Evolutionary conservation across 768 basidiomycete genomes (phyloP), one percentile per base, ranked within the genome.

Genomic region (Tricholoma terreum): DNA sequence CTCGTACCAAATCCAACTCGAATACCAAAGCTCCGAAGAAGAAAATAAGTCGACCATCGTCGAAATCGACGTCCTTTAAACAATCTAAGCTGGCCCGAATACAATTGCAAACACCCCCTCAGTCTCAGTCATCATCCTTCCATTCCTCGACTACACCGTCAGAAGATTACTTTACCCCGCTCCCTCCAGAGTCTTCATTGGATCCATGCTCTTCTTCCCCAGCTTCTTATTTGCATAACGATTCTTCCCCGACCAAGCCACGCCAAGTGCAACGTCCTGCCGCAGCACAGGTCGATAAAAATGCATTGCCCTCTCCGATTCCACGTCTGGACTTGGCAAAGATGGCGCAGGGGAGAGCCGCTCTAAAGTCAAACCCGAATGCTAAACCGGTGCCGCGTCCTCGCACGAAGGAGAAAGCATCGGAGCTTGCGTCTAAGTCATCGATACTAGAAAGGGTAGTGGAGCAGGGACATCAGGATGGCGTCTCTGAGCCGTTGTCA

Each of bases 81-180:
- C 42, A 12, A 40, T 30, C 36, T 46, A 57, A 34, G 38, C 34
- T 34, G 15, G 9, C 40, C 49, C 58, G 42, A 14, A 30, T 24
- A 17, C 77, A 79, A 57, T 65, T 79, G 4, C 66, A 74, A 52
- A 79, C 77, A 2, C 78, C 77, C 34, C 78, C 79, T 9, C 68
- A 63, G 45, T 79, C 78, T 27, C 63, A 70, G 2, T 63, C 67
- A 35, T 71, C 72, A 3, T 69, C 69, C 30, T 67, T 69, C 19
- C 56, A 58, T 33, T 61, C 66, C 10, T 68, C 70, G 14, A 49
- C 49, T 17, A 63, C 62, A 31, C 64, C 66, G 10, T 40, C 53
- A 3, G 66, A 64, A 40, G 65, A 66, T 9, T 52, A 54, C 33
- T 56, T 52, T 21, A 50, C 35, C 24, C 58, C 61, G 22, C 51